phyloP scores from a whole-genome alignment of 345 rosid species.

The Lenwebbia sp. region DNA sequence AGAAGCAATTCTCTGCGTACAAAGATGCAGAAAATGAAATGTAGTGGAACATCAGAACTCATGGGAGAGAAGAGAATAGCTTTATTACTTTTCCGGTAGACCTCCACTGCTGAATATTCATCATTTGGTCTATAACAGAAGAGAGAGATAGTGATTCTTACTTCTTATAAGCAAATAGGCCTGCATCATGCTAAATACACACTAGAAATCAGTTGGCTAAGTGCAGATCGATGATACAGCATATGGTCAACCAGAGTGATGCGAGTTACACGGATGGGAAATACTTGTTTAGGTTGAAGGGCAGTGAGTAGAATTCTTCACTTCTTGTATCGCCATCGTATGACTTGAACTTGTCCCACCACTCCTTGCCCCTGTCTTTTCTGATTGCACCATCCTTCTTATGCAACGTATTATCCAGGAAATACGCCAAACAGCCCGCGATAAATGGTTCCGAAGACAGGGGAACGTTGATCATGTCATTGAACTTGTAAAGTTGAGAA shows the following conservation, averaged over 20 bases:
- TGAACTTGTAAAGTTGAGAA: slow-evolving; percentile 35
- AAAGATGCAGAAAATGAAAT: background rate
- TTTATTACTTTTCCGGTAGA: background rate
- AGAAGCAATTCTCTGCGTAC: background rate
- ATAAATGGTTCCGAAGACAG: slow-evolving; percentile 85
- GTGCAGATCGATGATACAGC: background rate
- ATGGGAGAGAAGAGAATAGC: background rate
- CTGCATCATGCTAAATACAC: background rate
- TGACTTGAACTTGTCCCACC: slow-evolving; percentile 86
- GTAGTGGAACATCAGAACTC: background rate
- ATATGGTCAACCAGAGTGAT: background rate
- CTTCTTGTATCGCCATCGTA: slow-evolving; percentile 66
- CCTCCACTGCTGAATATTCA: background rate
- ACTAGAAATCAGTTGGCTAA: background rate
- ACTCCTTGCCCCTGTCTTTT: slow-evolving; percentile 90
- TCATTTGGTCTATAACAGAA: background rate
- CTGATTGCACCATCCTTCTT: slow-evolving; percentile 33
- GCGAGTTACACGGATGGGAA: slow-evolving; percentile 67
- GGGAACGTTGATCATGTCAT: slow-evolving; percentile 83
- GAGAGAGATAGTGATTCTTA: background rate
- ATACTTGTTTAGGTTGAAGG: slow-evolving; percentile 80
- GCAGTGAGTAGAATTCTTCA: slow-evolving; percentile 83
- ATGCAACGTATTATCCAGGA: slow-evolving; percentile 71
- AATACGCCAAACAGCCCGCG: slow-evolving; percentile 68
- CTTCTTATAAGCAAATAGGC: background rate